These are phyloP conservation scores for Annulohypoxylon moriforme DNA, from an alignment of 495 filamentous ascomycete genomes.

Conservation along the genomic window DNA sequence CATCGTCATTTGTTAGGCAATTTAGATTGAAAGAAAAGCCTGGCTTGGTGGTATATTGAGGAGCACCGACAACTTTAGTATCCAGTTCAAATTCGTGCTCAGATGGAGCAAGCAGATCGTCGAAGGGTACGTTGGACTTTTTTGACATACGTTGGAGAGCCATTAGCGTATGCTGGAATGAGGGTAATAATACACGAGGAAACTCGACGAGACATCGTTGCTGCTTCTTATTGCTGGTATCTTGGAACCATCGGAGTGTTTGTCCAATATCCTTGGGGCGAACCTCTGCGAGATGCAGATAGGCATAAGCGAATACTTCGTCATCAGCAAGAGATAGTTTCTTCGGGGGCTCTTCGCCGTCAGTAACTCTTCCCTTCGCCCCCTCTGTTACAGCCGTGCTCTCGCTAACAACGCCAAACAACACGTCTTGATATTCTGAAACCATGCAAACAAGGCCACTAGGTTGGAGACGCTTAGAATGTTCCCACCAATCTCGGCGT, in stretches of 20 bases:
- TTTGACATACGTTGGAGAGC: conserved; percentile 71
- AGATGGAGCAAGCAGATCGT: conserved; percentile 65
- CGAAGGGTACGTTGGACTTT: conserved; percentile 66
- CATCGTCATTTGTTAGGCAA: conserved; percentile 56
- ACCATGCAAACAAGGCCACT: conserved; percentile 71
- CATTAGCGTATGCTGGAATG: conserved; percentile 74
- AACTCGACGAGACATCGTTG: conserved; percentile 72
- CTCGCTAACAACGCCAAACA: conserved; percentile 68
- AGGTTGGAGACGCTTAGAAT: conserved; percentile 64
- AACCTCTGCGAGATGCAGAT: conserved; percentile 47
- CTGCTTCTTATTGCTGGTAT: conserved; percentile 22
- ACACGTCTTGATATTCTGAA: conserved; percentile 53
- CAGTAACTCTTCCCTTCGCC: conserved; percentile 2
- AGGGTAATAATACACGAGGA: conserved; percentile 72
- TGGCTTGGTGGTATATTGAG: conserved; percentile 62
- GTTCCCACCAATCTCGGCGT: conserved; percentile 70
- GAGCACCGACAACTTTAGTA: conserved; percentile 56
- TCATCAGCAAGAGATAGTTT: conserved; percentile 43
- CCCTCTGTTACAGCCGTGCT: conserved; percentile 40
- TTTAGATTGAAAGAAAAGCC: conserved; percentile 67
- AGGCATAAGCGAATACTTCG: conserved; percentile 41
- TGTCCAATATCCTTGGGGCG: conserved; percentile 47
- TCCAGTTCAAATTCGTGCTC: not conserved
- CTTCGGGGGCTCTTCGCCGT: conserved; percentile 1
- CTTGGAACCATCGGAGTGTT: conserved; percentile 43